phyloP scores from a whole-genome alignment of 2,329 filamentous ascomycete species.

The Alternaria sp. region DNA sequence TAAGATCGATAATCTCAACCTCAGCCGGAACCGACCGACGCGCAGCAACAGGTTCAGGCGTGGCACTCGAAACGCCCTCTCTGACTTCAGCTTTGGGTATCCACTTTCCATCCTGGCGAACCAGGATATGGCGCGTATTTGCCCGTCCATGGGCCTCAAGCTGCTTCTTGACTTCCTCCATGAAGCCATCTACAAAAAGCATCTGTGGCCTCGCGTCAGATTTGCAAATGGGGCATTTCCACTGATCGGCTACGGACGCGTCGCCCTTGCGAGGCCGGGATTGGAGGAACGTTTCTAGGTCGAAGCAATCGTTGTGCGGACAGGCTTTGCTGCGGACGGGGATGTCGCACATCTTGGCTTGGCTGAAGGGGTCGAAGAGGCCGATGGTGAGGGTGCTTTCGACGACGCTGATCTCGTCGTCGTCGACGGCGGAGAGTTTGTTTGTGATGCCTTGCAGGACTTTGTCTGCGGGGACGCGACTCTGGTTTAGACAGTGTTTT shows the following conservation, averaged over 20 bases:
- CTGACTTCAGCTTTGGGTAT: conserved; percentile 50
- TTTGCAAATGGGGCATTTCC: conserved; percentile 86
- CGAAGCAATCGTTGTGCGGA: conserved; percentile 85
- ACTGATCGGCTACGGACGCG: conserved; percentile 66
- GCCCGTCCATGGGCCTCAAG: conserved; percentile 60
- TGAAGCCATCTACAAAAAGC: conserved; percentile 76
- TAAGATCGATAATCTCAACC: conserved; percentile 16
- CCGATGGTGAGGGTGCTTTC: conserved; percentile 51
- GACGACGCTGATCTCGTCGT: conserved; percentile 57
- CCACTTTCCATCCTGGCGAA: conserved; percentile 72
- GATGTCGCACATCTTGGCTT: conserved; percentile 63
- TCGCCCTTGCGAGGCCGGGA: conserved; percentile 35
- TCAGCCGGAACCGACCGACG: neutral
- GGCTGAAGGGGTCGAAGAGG: conserved; percentile 56
- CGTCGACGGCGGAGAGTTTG: conserved; percentile 64
- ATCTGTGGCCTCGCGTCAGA: conserved; percentile 76
- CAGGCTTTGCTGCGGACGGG: conserved; percentile 77
- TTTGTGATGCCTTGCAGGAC: conserved; percentile 65
- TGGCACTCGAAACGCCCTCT: conserved; percentile 8
- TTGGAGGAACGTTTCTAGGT: conserved; percentile 79
- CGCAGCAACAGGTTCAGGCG: neutral
- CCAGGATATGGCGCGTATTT: conserved; percentile 65
- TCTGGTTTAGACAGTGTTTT: conserved; percentile 21
- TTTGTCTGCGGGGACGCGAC: conserved; percentile 52
- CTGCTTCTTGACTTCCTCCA: conserved; percentile 65